These are phyloP conservation scores for Didymella lethalis DNA, from an alignment of 2,329 filamentous ascomycete species.

Conservation along the genomic window DNA sequence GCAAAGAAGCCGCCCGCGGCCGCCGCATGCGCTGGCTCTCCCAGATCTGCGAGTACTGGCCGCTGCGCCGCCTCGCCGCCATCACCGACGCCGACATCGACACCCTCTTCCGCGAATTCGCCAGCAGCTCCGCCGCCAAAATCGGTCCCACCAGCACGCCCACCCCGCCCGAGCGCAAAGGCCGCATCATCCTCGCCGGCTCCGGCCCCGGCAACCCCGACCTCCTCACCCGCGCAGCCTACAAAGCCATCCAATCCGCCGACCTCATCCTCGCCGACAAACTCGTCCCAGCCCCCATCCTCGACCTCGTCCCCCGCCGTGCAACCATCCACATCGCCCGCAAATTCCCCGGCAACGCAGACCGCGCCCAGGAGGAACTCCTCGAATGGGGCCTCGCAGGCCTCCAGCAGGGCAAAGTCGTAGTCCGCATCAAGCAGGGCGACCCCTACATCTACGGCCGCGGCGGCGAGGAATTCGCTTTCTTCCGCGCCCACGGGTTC, in stretches of 20 bases:
- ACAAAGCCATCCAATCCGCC: constrained; percentile 76
- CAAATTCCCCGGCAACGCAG: constrained; percentile 97
- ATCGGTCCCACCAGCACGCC: constrained; percentile 30
- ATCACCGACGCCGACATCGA: constrained; percentile 84
- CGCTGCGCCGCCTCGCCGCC: constrained; percentile 78
- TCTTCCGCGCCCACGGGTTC: constrained; percentile 77
- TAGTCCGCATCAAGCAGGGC: constrained; percentile 92
- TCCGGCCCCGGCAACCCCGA: constrained; percentile 93
- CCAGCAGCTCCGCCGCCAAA: constrained; percentile 49
- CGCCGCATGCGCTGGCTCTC: constrained; percentile 90
- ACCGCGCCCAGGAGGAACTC: constrained; percentile 90
- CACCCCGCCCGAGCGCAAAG: constrained; percentile 50
- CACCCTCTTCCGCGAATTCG: constrained; percentile 76
- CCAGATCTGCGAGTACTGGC: constrained; percentile 99
- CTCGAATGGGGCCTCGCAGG: constrained; percentile 78
- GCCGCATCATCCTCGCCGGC: constrained; percentile 85
- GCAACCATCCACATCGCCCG: constrained; percentile 91
- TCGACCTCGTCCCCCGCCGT: constrained; percentile 88
- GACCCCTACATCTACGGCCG: constrained; percentile 97
- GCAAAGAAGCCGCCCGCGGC: constrained; percentile 76
- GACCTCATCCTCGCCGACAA: constrained; percentile 87
- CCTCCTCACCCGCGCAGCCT: constrained; percentile 82
- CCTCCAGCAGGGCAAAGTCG: constrained; percentile 73
- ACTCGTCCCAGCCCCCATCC: constrained; percentile 81
- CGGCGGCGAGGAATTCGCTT: constrained; percentile 89